Percentiles rank a stretch among this genome's conserved stretches.
These are phyloP conservation scores for Mycena capillaripes DNA, from an alignment of 768 basidiomycete species.

Conservation along the genomic window DNA sequence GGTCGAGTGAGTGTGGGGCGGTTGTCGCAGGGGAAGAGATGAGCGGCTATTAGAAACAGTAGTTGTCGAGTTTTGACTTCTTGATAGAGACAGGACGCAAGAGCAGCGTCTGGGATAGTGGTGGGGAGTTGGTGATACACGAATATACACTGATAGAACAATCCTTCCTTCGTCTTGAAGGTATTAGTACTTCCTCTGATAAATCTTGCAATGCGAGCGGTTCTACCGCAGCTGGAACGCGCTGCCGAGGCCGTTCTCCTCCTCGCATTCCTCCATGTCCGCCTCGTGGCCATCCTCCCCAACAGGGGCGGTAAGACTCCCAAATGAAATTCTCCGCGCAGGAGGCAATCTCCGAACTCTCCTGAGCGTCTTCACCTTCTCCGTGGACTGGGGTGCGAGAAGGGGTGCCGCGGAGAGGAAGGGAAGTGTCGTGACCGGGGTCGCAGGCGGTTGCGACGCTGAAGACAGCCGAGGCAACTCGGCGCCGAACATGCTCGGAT, in stretches of 20 bases:
- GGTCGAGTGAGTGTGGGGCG: slow-evolving; percentile 24
- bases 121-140: slow-evolving; percentile 35
- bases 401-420: slow-evolving; percentile 35
- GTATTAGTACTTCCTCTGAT: slow-evolving; percentile 34
- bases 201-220: slow-evolving; percentile 21
- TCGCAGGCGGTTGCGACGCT: slow-evolving; percentile 38
- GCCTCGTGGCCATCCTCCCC: slow-evolving; percentile 53
- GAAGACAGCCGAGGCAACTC: slow-evolving; percentile 66
- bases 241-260: slow-evolving; percentile 67
- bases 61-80: background rate
- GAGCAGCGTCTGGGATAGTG: slow-evolving; percentile 17
- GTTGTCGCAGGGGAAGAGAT: slow-evolving; percentile 17
- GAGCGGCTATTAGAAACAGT: slow-evolving; percentile 30
- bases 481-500: slow-evolving; percentile 76
- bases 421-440: slow-evolving; percentile 35
- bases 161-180: slow-evolving; percentile 34
- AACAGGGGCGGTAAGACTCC: slow-evolving; percentile 57
- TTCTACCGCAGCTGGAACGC: slow-evolving; percentile 75
- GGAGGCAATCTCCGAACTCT: slow-evolving; percentile 63
- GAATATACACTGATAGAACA: slow-evolving; percentile 40
- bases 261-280: slow-evolving; percentile 50
- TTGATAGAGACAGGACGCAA: slow-evolving; percentile 20
- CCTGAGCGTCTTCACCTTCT: slow-evolving; percentile 61
- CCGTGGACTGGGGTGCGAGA: slow-evolving; percentile 35
- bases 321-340: slow-evolving; percentile 77